Conservation (phyloP, 306 rosid genomes). For the Citrullus colocynthis region DNA sequence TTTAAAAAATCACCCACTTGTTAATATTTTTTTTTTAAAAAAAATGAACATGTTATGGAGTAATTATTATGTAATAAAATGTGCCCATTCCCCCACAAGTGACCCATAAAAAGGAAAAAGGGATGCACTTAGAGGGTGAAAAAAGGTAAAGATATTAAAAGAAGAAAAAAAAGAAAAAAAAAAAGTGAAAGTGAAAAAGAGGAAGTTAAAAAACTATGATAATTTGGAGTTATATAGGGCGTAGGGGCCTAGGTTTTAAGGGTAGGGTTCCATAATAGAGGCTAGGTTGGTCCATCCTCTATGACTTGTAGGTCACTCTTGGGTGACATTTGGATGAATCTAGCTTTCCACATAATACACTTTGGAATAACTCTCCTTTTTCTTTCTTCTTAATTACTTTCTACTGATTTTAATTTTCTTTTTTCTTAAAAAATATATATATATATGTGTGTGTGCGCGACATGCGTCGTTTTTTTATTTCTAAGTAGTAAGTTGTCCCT, state of each 20-base stretch:
- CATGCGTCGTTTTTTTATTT: neutral
- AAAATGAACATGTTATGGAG: neutral
- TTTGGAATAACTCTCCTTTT: neutral
- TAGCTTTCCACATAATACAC: neutral
- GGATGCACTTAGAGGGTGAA: neutral
- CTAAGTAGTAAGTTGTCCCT: too few species aligned
- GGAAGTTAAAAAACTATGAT: too few species aligned
- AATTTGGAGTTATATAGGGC: neutral
- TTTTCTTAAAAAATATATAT: too few species aligned
- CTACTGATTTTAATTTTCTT: neutral
- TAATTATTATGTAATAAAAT: neutral
- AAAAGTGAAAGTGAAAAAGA: neutral
- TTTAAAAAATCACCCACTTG: neutral
- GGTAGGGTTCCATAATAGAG: slow-evolving; percentile 2
- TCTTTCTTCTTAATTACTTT: neutral
- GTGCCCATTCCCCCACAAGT: neutral
- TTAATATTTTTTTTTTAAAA: neutral
- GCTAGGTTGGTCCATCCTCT: neutral
- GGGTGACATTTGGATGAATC: neutral
- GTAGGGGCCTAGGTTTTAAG: neutral
- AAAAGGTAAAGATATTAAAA: neutral
- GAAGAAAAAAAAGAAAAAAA: neutral
- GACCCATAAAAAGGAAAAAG: neutral
- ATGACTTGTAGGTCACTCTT: neutral
- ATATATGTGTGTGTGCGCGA: too few species aligned